Base-by-base conservation (phyloP, 495 filamentous ascomycete genomes). In the Evansstolkia leycettana region DNA sequence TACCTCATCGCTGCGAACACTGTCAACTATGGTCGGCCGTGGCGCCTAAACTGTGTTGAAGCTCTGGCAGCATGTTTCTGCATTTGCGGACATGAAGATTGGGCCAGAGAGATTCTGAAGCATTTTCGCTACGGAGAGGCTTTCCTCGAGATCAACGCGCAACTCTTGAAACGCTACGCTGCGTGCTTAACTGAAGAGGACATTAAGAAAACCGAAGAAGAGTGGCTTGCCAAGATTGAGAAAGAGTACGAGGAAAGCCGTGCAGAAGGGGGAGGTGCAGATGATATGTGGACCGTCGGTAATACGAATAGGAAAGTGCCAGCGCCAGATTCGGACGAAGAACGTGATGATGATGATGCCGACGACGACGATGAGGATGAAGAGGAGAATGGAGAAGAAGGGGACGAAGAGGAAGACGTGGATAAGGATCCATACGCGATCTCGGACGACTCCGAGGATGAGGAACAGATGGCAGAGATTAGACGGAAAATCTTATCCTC, bases 1-100 rank as follows among this genome's bases (percentile, higher is more conserved):
- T 98, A 98, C 53, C 75, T 98, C 9, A 84, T 98, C 34, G 90
- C 90, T 12, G 92, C 90, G 28, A 98, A 98, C 51, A 80, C 82
- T 2, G 90, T 94, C 51, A 98, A 98, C 62, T 98, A 96, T 60
- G 90, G 90, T 10, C 81, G 84, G 47, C 90, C 90, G 12, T 90
- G 84, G 81, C 69, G 86, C 36, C 57, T 98, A 27, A 98, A 98
- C 58, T 98, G 90, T 45, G 90, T 82, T 29, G 90, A 98, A 60
- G 90, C 90, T 3, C 64, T 98, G 30, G 92, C 88, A 5, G 90
- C 90, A 10, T 80, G 79, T 14, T 98, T 90, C 58, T 80, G 67
- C 42, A 98, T 98, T 42, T 94, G 88, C 48, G 86, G 90, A 17
- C 83, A 90, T 51, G 52, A 67, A 25, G 89, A 94, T 17, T 98